Percentiles rank a stretch among this genome's conserved stretches.
These are phyloP conservation scores for Hemisphaericaspora lyxosophila DNA, from an alignment of 1,139 yeast genomes.

Conservation along the genomic window DNA sequence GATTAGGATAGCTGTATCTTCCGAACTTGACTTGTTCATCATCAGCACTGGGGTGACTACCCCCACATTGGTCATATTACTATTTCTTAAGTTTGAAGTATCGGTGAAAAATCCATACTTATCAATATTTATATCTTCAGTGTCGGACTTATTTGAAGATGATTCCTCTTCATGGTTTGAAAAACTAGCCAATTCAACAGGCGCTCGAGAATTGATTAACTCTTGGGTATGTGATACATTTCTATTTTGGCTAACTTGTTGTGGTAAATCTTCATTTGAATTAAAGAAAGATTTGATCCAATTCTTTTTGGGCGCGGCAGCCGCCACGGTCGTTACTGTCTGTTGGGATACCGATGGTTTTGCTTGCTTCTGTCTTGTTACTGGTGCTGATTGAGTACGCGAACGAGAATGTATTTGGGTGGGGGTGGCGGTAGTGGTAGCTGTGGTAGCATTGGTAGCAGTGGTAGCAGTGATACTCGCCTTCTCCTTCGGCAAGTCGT, in stretches of 20 bases:
- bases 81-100: slow-evolving; percentile 7
- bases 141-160: background rate
- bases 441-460: background rate
- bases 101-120: slow-evolving; percentile 50
- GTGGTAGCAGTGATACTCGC: background rate
- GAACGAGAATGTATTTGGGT: background rate
- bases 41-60: no score
- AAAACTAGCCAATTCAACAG: slow-evolving; percentile 44
- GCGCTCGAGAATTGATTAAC: slow-evolving; percentile 21
- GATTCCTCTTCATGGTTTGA: slow-evolving; percentile 2
- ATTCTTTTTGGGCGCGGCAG: slow-evolving; percentile 6
- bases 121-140: slow-evolving; percentile 35
- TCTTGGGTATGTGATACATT: background rate
- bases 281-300: slow-evolving; percentile 24
- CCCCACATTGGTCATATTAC: background rate
- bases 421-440: background rate
- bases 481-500: no score
- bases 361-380: background rate
- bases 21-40: background rate
- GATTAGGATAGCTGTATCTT: slow-evolving; percentile 8
- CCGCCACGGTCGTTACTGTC: background rate
- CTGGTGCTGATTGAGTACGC: background rate
- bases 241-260: background rate
- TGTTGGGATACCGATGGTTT: background rate
- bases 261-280: slow-evolving; percentile 17